Evolutionary conservation across 2,329 filamentous ascomycete species (phyloP).

Genomic region (Metarhizium brunneum): DNA sequence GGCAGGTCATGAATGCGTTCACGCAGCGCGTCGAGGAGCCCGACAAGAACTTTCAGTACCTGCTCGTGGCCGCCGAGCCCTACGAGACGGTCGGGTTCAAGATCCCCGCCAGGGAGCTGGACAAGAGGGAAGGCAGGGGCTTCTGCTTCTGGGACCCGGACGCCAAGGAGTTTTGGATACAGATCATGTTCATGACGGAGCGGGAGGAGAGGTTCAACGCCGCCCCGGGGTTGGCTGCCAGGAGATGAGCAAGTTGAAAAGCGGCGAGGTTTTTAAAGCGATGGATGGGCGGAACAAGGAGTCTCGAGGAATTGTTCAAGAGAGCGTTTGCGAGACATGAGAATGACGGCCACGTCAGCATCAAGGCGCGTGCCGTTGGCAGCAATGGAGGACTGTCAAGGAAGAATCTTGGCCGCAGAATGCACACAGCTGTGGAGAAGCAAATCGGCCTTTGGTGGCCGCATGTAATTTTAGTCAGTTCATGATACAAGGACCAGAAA

Average conservation of each 20-base stretch:
- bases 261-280: too few relatives aligned
- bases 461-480: neutral
- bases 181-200: constrained; percentile 98
- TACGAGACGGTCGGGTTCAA: constrained; percentile 98
- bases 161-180: constrained; percentile 93
- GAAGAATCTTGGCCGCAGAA: neutral
- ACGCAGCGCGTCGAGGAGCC: constrained; percentile 93
- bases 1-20: constrained; percentile 96
- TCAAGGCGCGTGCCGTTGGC: neutral
- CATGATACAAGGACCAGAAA: neutral
- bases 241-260: constrained; percentile 24
- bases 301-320: neutral
- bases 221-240: constrained; percentile 48
- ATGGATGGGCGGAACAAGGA: neutral
- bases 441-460: neutral
- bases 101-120: constrained; percentile 85
- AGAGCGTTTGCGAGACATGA: neutral
- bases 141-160: constrained; percentile 96
- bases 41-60: constrained; percentile 89
- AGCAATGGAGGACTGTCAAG: neutral
- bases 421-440: neutral
- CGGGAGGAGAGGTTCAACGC: constrained; percentile 79
- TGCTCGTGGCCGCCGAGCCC: constrained; percentile 89
- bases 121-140: constrained; percentile 77
- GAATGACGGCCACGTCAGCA: too few relatives aligned